phyloP scores from a whole-genome alignment of 1,139 yeast species.

The Magnusiomyces suaveolens region DNA sequence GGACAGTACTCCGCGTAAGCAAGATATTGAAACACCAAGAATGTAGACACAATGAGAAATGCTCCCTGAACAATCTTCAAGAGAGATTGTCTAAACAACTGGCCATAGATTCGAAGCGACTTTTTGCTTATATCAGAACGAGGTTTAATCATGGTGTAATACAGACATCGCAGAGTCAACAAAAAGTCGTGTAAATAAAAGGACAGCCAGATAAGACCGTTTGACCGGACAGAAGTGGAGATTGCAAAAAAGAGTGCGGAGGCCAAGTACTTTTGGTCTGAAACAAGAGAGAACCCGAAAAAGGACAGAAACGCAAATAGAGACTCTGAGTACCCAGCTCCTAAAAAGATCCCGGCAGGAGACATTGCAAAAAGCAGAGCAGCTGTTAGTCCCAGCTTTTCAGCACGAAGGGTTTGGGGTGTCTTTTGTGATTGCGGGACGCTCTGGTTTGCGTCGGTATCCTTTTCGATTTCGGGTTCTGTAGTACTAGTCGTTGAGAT shows the following conservation, averaged over 20 bases:
- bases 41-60: constrained; percentile 38
- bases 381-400: constrained; percentile 31
- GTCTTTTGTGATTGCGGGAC: too few species aligned
- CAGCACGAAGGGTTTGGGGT: background rate
- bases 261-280: constrained; percentile 32
- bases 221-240: constrained; percentile 61
- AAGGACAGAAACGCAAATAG: constrained; percentile 57
- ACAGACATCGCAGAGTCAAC: constrained; percentile 16
- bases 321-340: constrained; percentile 72
- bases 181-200: constrained; percentile 49
- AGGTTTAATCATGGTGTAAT: constrained; percentile 25
- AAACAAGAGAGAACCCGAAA: constrained; percentile 46
- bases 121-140: background rate
- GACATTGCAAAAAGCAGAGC: constrained; percentile 48
- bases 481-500: background rate
- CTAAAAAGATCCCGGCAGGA: constrained; percentile 75
- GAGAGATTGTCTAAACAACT: background rate
- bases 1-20: constrained; percentile 61
- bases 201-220: constrained; percentile 63
- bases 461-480: background rate
- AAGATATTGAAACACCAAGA: constrained; percentile 40
- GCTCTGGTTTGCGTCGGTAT: too few species aligned
- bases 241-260: constrained; percentile 54
- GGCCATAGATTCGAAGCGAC: background rate
- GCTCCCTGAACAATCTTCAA: constrained; percentile 42